These are phyloP conservation scores for Suillus occidentalis DNA, from an alignment of 768 basidiomycete genomes.

Conservation along the genomic window DNA sequence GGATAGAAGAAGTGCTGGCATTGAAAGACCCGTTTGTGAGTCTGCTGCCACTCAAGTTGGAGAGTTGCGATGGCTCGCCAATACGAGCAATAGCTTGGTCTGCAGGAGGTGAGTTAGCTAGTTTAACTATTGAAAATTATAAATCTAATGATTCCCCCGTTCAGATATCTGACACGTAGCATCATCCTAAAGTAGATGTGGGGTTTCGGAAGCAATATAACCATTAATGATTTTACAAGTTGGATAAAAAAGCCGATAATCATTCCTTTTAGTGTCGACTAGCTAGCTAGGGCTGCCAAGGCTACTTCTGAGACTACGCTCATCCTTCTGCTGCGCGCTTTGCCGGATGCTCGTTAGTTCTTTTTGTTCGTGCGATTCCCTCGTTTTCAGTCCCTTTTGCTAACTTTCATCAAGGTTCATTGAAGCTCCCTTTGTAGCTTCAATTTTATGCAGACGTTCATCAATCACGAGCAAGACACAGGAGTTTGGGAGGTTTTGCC, in stretches of 20 bases:
- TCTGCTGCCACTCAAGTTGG: conserved; percentile 56
- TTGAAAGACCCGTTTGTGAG: conserved; percentile 45
- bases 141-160: not conserved
- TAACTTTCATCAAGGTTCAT: not conserved
- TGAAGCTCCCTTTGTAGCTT: conserved; percentile 10
- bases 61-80: conserved; percentile 64
- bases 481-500: conserved; percentile 5
- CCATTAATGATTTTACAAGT: not conserved
- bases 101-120: not conserved
- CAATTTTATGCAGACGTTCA: conserved; percentile 10
- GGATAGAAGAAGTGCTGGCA: conserved; percentile 43
- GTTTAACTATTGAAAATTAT: not conserved
- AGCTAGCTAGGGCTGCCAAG: not conserved
- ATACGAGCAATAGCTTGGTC: conserved; percentile 60
- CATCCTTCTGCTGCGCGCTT: not conserved
- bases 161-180: not conserved
- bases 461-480: not conserved
- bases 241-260: conserved; percentile 4
- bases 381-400: too few species aligned
- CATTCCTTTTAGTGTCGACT: not conserved
- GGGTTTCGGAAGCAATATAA: conserved; percentile 2
- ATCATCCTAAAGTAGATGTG: not conserved
- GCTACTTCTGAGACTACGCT: not conserved
- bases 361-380: not conserved
- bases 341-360: not conserved